Evolutionary conservation across 805 yeast species (phyloP).

Genomic region (Schizosaccharomyces cryophilus): DNA sequence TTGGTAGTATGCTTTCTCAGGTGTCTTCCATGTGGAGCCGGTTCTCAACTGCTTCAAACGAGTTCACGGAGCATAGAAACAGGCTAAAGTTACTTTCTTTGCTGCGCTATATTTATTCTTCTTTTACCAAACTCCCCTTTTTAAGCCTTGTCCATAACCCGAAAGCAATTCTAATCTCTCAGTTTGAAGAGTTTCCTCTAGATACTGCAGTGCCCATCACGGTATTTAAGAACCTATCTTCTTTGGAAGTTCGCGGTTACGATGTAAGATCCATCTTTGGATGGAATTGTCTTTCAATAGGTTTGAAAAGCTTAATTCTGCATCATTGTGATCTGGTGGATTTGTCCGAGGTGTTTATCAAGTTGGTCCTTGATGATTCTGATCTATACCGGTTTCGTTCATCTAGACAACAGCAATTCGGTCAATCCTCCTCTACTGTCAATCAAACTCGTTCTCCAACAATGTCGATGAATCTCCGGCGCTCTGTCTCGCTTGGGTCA

Average conservation of each 20-base stretch:
- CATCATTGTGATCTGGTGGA: slow-evolving; percentile 27
- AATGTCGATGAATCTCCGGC: neutral
- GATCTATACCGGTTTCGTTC: slow-evolving; percentile 17
- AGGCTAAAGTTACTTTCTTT: slow-evolving; percentile 13
- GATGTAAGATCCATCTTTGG: slow-evolving; percentile 45
- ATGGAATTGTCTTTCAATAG: slow-evolving; percentile 34
- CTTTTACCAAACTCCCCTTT: slow-evolving; percentile 43
- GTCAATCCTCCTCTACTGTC: neutral
- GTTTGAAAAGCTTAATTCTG: slow-evolving; percentile 28
- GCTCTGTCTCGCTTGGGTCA: neutral
- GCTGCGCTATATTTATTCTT: slow-evolving; percentile 28
- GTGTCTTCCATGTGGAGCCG: slow-evolving; percentile 21
- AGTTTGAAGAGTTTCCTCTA: slow-evolving; percentile 47
- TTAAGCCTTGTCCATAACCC: slow-evolving; percentile 34
- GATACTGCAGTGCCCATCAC: slow-evolving; percentile 44
- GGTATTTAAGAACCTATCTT: slow-evolving; percentile 36
- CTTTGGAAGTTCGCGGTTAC: slow-evolving; percentile 32
- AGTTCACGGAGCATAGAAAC: neutral
- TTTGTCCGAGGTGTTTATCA: slow-evolving; percentile 25
- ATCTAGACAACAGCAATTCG: neutral
- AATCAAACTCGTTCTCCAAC: neutral
- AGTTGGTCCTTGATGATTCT: slow-evolving; percentile 31
- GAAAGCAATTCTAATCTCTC: slow-evolving; percentile 30
- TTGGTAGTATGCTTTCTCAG: slow-evolving; percentile 19
- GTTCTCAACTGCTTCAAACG: neutral